Percentiles rank a stretch among this genome's conserved stretches.
Evolutionary conservation across 768 basidiomycete genomes (phyloP).

Genomic region (Lentinus brumalis): DNA sequence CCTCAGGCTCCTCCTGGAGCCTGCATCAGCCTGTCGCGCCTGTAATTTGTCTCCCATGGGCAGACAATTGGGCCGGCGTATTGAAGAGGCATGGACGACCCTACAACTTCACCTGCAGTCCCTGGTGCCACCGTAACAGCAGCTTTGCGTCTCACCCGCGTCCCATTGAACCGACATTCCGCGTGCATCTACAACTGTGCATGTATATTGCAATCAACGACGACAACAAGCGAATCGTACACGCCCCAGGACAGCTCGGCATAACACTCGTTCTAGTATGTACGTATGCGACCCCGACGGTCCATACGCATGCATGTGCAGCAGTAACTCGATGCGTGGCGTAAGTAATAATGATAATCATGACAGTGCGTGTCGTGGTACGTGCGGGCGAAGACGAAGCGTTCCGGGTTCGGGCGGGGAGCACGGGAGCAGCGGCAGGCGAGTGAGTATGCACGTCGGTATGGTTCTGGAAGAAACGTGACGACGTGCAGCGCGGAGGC

Average conservation of each 20-base stretch:
- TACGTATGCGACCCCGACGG: conserved; percentile 2
- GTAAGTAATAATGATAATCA: conserved; percentile 17
- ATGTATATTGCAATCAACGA: background rate
- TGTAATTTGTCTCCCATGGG: no score
- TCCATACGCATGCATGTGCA: background rate
- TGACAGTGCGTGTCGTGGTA: background rate
- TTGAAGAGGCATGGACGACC: no score
- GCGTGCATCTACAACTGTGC: background rate
- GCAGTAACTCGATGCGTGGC: background rate
- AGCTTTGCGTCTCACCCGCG: no score
- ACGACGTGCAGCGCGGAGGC: background rate
- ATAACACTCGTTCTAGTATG: conserved; percentile 14
- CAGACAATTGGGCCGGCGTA: no score
- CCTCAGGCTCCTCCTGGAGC: no score
- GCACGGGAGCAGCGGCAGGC: no score
- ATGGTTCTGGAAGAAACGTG: background rate
- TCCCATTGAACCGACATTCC: no score
- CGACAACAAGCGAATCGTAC: conserved; percentile 7
- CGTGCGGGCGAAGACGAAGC: no score
- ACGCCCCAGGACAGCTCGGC: conserved; percentile 14
- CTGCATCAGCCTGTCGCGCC: no score
- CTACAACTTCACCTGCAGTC: no score
- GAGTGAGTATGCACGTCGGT: background rate
- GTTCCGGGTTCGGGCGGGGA: no score
- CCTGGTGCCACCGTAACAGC: no score